phyloP scores from a whole-genome alignment of 2,329 filamentous ascomycete species.

The Pezicula rhizophila region DNA sequence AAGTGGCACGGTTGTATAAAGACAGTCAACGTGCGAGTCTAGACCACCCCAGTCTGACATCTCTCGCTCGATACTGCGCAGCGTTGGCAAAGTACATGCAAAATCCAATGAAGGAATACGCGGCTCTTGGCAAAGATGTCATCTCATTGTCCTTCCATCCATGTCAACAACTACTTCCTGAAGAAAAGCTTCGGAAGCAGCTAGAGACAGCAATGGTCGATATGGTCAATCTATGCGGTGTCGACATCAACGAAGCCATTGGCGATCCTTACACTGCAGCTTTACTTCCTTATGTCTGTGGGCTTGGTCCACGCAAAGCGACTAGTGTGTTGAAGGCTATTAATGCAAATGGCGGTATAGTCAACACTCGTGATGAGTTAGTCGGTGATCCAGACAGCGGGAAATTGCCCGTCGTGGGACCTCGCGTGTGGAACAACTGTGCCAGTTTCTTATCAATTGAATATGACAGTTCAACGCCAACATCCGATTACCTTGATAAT shows the following conservation, averaged over 20 bases:
- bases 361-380: constrained; percentile 79
- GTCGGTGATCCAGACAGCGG: constrained; percentile 80
- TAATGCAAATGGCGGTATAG: constrained; percentile 80
- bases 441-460: constrained; percentile 91
- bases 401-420: constrained; percentile 73
- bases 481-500: constrained; percentile 89
- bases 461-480: constrained; percentile 74
- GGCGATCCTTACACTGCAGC: constrained; percentile 76
- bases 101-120: constrained; percentile 94
- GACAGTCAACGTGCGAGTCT: constrained; percentile 72
- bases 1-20: constrained; percentile 94
- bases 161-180: constrained; percentile 80
- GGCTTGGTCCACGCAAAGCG: constrained; percentile 87
- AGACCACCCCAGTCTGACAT: constrained; percentile 75
- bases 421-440: constrained; percentile 92
- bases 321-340: constrained; percentile 81
- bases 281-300: constrained; percentile 83
- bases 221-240: constrained; percentile 94
- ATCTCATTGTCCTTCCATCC: constrained; percentile 82
- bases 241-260: constrained; percentile 90
- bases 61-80: constrained; percentile 82
- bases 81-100: constrained; percentile 88
- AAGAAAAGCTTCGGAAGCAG: constrained; percentile 79
- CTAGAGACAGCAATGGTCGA: constrained; percentile 97
- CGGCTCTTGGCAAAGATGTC: constrained; percentile 82